Evolutionary conservation across 129 eudicot genomes (phyloP).

Genomic region (Ambrosia trifida): DNA sequence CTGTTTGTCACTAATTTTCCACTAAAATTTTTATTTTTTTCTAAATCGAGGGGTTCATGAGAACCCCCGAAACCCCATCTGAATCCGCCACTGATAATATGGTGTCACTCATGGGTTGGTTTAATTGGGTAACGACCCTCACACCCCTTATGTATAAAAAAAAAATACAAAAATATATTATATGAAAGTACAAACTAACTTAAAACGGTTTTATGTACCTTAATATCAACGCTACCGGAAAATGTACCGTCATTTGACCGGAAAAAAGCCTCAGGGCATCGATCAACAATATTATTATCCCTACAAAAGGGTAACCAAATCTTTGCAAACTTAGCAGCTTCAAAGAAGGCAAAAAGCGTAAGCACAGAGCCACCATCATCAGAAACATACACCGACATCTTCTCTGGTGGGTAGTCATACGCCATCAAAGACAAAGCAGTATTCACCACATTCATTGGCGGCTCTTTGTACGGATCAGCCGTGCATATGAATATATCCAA

Average conservation of each 20-base stretch:
- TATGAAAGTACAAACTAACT: neutral
- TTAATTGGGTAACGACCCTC: no score
- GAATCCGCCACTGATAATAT: no score
- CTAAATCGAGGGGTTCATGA: no score
- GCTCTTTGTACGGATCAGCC: constrained; percentile 92
- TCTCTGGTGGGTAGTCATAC: constrained; percentile 80
- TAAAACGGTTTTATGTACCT: constrained; percentile 47
- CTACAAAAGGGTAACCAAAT: constrained; percentile 77
- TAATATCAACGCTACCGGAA: constrained; percentile 40
- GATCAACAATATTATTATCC: constrained; percentile 46
- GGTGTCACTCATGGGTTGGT: no score
- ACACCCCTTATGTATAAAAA: no score
- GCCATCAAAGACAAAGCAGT: constrained; percentile 94
- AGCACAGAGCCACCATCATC: constrained; percentile 90
- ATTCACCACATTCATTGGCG: constrained; percentile 75
- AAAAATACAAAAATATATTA: no score
- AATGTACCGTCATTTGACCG: constrained; percentile 29
- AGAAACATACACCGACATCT: constrained; percentile 82
- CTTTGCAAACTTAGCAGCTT: constrained; percentile 78
- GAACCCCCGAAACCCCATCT: no score
- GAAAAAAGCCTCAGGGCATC: constrained; percentile 68
- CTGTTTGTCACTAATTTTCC: no score
- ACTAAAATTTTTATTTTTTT: no score
- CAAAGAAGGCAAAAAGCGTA: constrained; percentile 83
- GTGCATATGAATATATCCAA: constrained; percentile 84